Evolutionary conservation across 768 basidiomycete species (phyloP), one percentile per base, ranked within the genome.

Genomic region (Leccinum variicolor): DNA sequence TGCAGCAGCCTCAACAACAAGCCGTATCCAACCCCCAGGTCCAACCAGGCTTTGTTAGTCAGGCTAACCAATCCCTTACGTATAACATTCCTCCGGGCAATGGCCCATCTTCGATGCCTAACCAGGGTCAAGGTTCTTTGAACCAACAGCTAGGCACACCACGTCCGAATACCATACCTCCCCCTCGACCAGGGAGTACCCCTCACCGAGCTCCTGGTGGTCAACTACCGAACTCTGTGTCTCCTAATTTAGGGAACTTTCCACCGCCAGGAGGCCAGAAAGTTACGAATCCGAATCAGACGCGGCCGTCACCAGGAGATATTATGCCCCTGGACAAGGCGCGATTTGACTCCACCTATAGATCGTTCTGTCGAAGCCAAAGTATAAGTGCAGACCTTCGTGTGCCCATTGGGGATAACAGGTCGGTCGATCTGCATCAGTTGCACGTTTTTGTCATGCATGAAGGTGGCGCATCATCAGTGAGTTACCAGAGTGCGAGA

Each of bases 361-460:
- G 76, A 51, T 75, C 68, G 19, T 87, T 77, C 61, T 81, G 80
- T 60, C 54, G 64, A 46, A 79, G 73, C 51, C 76, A 78, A 54
- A 67, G 69, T 7, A 62, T 80, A 48, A 72, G 74, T 23, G 67
- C 76, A 15, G 79, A 82, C 55, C 58, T 66, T 43, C 75, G 75
- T 3, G 56, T 81, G 39, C 57, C 84, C 63, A 74, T 70, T 34
- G 73, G 84, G 39, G 87, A 88, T 9, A 77, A 76, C 54, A 78
- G 82, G 34, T 68, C 60, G 43, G 80, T 90, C n/a, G 84, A 89
- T 65, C 68, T 90, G 29, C 77, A 84, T 71, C 65, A 68, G 31
- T 70, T 91, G 45, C 87, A 90, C 64, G 69, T 70, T 50, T 69
- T 79, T 49, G 87, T 90, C 28, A 79, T 87, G 69, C 76, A 71